Base-by-base conservation (phyloP, 345 rosid species). In the Eucalyptus curtisii region DNA sequence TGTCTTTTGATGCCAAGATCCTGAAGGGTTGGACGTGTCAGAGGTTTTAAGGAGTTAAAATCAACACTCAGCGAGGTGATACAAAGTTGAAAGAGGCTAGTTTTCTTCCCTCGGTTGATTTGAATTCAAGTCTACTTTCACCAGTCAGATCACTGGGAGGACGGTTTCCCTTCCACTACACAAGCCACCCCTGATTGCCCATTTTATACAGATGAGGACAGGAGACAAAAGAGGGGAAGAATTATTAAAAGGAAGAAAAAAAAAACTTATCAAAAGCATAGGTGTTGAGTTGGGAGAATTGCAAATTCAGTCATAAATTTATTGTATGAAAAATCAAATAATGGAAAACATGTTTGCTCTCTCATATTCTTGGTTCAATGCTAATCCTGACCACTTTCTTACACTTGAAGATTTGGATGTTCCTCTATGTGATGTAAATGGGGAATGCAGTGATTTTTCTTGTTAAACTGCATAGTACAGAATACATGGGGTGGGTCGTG, bases 31-130 rank as follows among this genome's bases (percentile, higher is more conserved):
- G 30, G 44, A 86, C 16, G 31, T 47, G 71, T 79, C 59, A n/a
- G 71, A 2, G 93, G 92, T 86, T 90, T 90, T 85, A 90, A 93
- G 86, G 91, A 89, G 42, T 88, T 93, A 86, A 93, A 90, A 85
- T 89, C 90, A 37, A 91, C 89, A 91, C 89, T 94, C 37, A 79
- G 49, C 53, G 52, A 24, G 57, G 82, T 87, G 90, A 93, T 89
- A 89, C 90, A 89, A 91, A 90, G 79, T 86, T 93, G 24, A 90
- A 71, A 85, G 93, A 92, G 94, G 95, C 93, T 22, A 16, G 86
- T 86, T 66, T 66, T 66, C 79, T 66, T 66, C 79, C 57, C 30
- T 44, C n/a, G 71, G 25, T 27, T 49, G 80, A 86, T 50, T 80
- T 7, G 40, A 4, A 31, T 37, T 16, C 1, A 9, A 40, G 42